Percentiles rank a stretch among this genome's conserved stretches.
Evolutionary conservation across 352 stramenopile species (phyloP).

Genomic region (Ophiocytium majus): DNA sequence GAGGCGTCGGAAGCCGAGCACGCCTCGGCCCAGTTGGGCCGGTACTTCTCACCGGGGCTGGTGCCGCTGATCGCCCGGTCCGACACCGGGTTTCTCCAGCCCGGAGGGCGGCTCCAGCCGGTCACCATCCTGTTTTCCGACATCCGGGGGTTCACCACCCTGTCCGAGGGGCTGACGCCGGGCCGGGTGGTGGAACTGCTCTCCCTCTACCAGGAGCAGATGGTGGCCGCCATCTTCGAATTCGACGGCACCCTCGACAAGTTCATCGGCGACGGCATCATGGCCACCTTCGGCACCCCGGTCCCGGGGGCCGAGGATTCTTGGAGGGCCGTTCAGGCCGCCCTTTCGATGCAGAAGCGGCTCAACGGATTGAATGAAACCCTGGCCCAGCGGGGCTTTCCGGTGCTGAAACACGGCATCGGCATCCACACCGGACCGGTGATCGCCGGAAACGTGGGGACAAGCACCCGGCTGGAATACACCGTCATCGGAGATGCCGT

Average conservation of each 20-base stretch:
- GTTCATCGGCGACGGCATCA: neutral
- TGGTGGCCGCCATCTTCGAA: neutral
- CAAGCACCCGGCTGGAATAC: neutral
- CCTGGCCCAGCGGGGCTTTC: neutral
- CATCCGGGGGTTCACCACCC: neutral
- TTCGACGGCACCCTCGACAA: conserved; percentile 6
- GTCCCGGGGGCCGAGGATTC: neutral
- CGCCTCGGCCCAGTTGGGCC: too few relatives aligned
- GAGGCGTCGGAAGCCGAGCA: too few relatives aligned
- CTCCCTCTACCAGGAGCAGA: too few relatives aligned
- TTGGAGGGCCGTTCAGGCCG: neutral
- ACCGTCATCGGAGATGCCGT: neutral
- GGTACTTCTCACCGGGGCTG: too few relatives aligned
- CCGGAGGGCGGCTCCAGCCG: neutral
- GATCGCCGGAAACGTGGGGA: neutral
- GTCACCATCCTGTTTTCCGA: neutral
- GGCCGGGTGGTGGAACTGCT: too few relatives aligned
- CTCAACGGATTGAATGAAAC: neutral
- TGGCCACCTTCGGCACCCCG: neutral
- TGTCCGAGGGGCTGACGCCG: too few relatives aligned
- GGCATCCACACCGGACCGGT: neutral
- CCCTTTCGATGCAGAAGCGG: neutral
- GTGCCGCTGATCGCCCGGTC: too few relatives aligned
- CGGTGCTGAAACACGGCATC: neutral
- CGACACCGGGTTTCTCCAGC: too few relatives aligned